Evolutionary conservation across 2,329 filamentous ascomycete species (phyloP).

Genomic region (Phaeosphaeriaceae sp.): DNA sequence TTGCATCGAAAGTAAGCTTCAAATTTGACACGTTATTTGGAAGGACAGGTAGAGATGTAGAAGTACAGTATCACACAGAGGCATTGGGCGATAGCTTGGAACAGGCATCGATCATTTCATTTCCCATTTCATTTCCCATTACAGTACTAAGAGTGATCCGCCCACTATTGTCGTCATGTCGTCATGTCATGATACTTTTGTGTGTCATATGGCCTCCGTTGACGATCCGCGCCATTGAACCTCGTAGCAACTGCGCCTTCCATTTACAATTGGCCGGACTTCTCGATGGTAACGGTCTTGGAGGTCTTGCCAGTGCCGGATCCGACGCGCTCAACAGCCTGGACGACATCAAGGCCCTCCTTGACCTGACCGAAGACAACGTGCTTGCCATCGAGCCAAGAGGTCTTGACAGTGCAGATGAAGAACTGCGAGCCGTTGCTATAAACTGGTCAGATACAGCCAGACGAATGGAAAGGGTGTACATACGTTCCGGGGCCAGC

Average conservation of each 20-base stretch:
- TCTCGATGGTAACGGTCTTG: constrained; percentile 29
- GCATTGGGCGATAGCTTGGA: not conserved
- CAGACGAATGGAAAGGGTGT: no score
- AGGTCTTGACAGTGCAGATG: constrained; percentile 90
- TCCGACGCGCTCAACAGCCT: constrained; percentile 32
- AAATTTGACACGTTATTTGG: no score
- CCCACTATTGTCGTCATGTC: constrained; percentile 4
- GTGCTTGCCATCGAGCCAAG: constrained; percentile 79
- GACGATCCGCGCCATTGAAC: constrained; percentile 6
- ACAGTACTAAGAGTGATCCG: constrained; percentile 19
- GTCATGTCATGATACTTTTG: constrained; percentile 12
- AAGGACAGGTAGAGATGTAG: no score
- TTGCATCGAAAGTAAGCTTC: no score
- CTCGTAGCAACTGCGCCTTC: not conserved
- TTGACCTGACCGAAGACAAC: constrained; percentile 80
- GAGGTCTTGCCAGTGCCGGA: constrained; percentile 27
- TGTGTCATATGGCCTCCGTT: constrained; percentile 11
- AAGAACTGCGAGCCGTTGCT: constrained; percentile 99
- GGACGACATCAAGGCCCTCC: constrained; percentile 33
- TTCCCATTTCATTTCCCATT: constrained; percentile 22
- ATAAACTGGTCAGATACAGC: constrained; percentile 31
- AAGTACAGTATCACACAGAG: not conserved
- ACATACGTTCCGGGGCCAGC: constrained; percentile 68
- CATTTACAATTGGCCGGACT: constrained; percentile 33
- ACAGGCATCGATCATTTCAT: constrained; percentile 19